Evolutionary conservation across 139 green algal species (phyloP).

Genomic region (Astrephomene gubernaculifera): DNA sequence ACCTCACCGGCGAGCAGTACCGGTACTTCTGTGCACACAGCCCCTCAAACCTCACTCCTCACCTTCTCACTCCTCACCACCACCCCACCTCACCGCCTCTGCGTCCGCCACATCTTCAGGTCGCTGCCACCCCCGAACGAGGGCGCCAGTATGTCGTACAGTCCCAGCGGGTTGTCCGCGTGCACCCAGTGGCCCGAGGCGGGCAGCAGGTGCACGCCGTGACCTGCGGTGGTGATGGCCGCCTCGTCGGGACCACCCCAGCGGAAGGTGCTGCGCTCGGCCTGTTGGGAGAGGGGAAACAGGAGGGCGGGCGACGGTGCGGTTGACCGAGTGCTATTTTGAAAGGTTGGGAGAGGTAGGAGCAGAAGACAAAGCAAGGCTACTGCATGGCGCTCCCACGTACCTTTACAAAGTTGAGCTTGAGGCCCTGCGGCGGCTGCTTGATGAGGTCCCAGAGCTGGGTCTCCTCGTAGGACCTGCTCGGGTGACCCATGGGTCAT

Average conservation of each 20-base stretch:
- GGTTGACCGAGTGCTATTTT: no score
- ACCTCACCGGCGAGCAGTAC: no score
- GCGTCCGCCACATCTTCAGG: slow-evolving; percentile 21
- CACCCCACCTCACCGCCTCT: not conserved
- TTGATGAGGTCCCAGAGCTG: slow-evolving; percentile 86
- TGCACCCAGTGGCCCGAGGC: slow-evolving; percentile 90
- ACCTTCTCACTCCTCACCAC: not conserved
- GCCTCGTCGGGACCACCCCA: slow-evolving; percentile 70
- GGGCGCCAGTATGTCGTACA: slow-evolving; percentile 85
- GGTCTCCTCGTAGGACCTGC: slow-evolving; percentile 81
- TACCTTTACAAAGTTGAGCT: slow-evolving; percentile 88
- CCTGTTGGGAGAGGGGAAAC: slow-evolving; percentile 9
- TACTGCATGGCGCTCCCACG: slow-evolving; percentile 71
- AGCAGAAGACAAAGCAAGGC: no score
- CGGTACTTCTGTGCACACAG: not conserved
- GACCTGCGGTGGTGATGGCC: slow-evolving; percentile 69
- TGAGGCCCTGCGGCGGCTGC: slow-evolving; percentile 73
- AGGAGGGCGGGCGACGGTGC: no score
- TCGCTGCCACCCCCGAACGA: slow-evolving; percentile 62
- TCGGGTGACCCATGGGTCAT: not conserved
- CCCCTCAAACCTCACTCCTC: not conserved
- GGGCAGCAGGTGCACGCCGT: slow-evolving; percentile 83
- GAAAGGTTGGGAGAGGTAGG: no score
- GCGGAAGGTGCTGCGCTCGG: slow-evolving; percentile 57
- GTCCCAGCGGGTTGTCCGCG: slow-evolving; percentile 84